Percentiles rank a stretch among this genome's conserved stretches.
Evolutionary conservation across 2,329 filamentous ascomycete species (phyloP).

Genomic region (Beauveria varroae): DNA sequence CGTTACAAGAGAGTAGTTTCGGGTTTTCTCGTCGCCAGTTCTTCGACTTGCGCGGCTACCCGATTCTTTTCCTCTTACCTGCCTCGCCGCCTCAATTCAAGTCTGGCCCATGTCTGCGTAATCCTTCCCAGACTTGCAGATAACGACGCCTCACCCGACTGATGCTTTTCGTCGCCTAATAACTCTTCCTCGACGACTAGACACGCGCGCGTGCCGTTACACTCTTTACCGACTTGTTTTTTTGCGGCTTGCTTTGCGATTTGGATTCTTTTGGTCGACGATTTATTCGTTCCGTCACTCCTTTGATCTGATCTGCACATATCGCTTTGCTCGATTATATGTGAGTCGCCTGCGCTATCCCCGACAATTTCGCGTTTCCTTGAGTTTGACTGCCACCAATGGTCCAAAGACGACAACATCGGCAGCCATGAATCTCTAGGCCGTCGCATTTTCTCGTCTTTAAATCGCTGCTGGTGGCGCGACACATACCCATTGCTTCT

Average conservation of each 20-base stretch:
- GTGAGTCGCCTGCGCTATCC: background rate
- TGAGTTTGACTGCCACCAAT: background rate
- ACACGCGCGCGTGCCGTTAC: conserved; percentile 5
- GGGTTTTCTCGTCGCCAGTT: background rate
- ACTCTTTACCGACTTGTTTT: conserved; percentile 6
- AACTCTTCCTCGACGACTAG: background rate
- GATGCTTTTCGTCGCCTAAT: conserved; percentile 5
- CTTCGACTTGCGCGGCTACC: background rate
- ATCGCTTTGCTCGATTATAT: conserved; percentile 9
- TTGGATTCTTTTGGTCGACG: conserved; percentile 5
- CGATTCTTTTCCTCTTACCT: background rate
- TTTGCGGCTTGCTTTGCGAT: background rate
- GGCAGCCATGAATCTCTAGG: too few relatives aligned
- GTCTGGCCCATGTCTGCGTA: conserved; percentile 8
- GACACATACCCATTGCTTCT: background rate
- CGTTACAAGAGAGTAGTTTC: conserved; percentile 1
- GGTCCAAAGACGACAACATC: background rate
- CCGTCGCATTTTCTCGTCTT: too few relatives aligned
- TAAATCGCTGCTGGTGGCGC: background rate
- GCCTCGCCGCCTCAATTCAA: background rate
- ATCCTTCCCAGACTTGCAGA: conserved; percentile 1
- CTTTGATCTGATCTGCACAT: conserved; percentile 11
- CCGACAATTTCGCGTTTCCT: background rate
- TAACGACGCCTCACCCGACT: background rate
- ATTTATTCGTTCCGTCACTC: conserved; percentile 11